Percentiles rank a stretch among this genome's conserved stretches.
phyloP scores from a whole-genome alignment of 2,329 filamentous ascomycete genomes.

The Pestalotiopsis sp. region DNA sequence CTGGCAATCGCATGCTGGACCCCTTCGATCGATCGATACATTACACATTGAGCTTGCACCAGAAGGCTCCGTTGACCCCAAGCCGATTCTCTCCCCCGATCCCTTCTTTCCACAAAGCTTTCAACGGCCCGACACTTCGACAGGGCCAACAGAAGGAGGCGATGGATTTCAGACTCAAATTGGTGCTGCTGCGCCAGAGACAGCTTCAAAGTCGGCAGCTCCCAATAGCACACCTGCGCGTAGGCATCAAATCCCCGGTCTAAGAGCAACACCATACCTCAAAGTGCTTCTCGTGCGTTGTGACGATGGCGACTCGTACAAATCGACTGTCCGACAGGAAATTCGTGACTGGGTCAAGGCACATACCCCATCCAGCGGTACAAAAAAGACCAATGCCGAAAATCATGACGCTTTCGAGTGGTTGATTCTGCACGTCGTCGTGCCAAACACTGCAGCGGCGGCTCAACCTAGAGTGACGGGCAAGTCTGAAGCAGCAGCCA shows the following conservation, averaged over 20 bases:
- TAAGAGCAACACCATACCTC: conserved; percentile 90
- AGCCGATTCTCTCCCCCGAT: conserved; percentile 36
- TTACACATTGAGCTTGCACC: conserved; percentile 88
- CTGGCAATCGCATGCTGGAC: conserved; percentile 93
- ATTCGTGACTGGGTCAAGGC: conserved; percentile 91
- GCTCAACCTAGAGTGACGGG: conserved; percentile 72
- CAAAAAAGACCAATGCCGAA: conserved; percentile 71
- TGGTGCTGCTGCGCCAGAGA: conserved; percentile 33
- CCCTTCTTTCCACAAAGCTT: conserved; percentile 35
- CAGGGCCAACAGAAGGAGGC: conserved; percentile 52
- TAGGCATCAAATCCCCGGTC: conserved; percentile 91
- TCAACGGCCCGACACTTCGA: conserved; percentile 31
- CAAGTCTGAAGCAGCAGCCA: conserved; percentile 59
- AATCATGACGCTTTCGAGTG: conserved; percentile 97
- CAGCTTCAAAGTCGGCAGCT: conserved; percentile 35
- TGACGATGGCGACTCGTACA: conserved; percentile 96
- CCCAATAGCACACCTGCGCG: conserved; percentile 53
- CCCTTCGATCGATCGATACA: conserved; percentile 89
- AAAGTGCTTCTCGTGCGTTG: conserved; percentile 89
- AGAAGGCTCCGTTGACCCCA: conserved; percentile 50
- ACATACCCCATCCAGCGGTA: conserved; percentile 63
- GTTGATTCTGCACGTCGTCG: conserved; percentile 89
- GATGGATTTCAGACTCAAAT: conserved; percentile 65
- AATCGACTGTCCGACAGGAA: conserved; percentile 73
- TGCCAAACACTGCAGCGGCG: conserved; percentile 81